Evolutionary conservation across 768 basidiomycete genomes (phyloP), one percentile per base, ranked within the genome.

Genomic region (Xerocomus spinulosus): DNA sequence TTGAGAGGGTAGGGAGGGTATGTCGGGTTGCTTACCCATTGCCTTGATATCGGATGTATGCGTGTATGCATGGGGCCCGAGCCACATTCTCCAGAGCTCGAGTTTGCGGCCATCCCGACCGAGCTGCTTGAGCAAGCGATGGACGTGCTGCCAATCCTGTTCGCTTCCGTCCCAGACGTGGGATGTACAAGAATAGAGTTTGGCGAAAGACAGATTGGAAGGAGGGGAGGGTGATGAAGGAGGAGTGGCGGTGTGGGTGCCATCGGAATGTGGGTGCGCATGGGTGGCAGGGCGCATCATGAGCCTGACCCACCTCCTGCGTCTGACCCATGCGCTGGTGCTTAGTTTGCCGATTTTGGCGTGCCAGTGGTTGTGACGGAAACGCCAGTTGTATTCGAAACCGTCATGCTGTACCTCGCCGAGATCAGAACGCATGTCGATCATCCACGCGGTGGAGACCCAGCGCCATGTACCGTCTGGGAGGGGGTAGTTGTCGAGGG

Each of bases 381-480:
- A 92, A 50, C 71, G 62, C 80, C 84, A 88, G 61, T 89, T 91
- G 68, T 91, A 92, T 65, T 92, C 86, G 56, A 89, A 92, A 43
- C 88, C 88, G 55, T 90, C 87, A 54, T 85, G 77, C 55, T 89
- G 85, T 3, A 89, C 83, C 56, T 84, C 78, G 42, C 86, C 85
- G 20, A 71, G 70, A 55, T 86, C 81, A 24, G 81, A 78, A 34
- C 84, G 85, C 88, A 92, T 91, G 69, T 92, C 89, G 49, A 91
- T 80, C 85, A 91, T 86, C 88, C 88, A 92, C 7, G 77, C 67
- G 35, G 78, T 78, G 34, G 85, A 87, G 2, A 89, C 80, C 88
- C 88, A 92, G 43, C 69, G 76, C 89, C 89, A 92, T 18, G 74
- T 77, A 20, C 86, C 87, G 54, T 90, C 85, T 2, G 88, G 88